phyloP scores from a whole-genome alignment of 305 asterid genomes.

The Fraxinus nigra region DNA sequence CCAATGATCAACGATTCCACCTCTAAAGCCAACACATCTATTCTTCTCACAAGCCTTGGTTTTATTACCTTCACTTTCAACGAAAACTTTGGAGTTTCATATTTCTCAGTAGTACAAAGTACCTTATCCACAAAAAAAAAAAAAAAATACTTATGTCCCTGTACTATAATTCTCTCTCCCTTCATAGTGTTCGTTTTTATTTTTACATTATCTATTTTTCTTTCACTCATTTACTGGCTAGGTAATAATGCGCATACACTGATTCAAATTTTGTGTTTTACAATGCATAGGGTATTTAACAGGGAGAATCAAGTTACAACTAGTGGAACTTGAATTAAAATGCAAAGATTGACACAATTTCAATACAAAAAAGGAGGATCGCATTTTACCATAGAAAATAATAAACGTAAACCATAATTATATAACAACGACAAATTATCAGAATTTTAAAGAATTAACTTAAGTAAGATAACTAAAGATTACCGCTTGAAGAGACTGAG shows the following conservation, averaged over 20 bases:
- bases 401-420: not conserved
- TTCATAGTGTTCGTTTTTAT: not conserved
- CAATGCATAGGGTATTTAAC: not conserved
- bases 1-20: not conserved
- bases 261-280: not conserved
- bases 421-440: not conserved
- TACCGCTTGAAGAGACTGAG: conserved; percentile 89
- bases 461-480: not conserved
- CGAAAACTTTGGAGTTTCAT: not conserved
- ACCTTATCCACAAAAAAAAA: not conserved
- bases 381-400: not conserved
- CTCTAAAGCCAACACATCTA: not conserved
- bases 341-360: not conserved
- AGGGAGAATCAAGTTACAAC: not conserved
- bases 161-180: not conserved
- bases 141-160: not conserved
- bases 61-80: not conserved
- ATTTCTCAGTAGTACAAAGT: not conserved
- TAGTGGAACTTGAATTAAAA: not conserved
- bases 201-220: not conserved
- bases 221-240: not conserved
- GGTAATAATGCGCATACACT: not conserved
- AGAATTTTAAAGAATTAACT: not conserved
- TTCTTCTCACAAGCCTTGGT: not conserved
- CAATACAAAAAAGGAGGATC: not conserved